These are phyloP conservation scores for Geranomyces michiganensis DNA, from an alignment of 192 early-diverging fungal species.

Conservation along the genomic window DNA sequence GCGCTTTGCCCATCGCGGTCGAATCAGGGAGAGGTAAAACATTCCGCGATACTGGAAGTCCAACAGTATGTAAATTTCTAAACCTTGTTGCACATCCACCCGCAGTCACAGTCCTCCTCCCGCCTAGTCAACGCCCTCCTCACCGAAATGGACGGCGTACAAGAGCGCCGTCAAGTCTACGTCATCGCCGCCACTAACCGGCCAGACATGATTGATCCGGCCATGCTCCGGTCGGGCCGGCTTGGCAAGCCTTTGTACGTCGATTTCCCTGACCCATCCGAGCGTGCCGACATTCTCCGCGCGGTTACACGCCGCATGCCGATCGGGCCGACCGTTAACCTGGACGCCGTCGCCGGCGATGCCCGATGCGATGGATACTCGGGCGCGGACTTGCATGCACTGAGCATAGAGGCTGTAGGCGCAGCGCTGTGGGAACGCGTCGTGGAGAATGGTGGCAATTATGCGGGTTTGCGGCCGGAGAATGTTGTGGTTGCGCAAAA, in stretches of 20 bases:
- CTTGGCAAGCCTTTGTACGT: conserved; percentile 98
- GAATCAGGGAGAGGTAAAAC: conserved; percentile 79
- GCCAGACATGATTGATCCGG: conserved; percentile 96
- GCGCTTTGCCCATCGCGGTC: conserved; percentile 85
- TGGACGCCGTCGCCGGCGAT: conserved; percentile 49
- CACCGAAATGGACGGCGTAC: conserved; percentile 96
- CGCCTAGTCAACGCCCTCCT: conserved; percentile 96
- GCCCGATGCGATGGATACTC: conserved; percentile 57
- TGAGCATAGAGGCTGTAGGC: conserved; percentile 69
- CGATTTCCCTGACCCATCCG: conserved; percentile 78
- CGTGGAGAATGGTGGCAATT: conserved; percentile 38
- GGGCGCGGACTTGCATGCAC: conserved; percentile 62
- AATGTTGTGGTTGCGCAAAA: conserved; percentile 48
- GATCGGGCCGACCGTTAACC: conserved; percentile 58
- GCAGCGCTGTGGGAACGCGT: conserved; percentile 71
- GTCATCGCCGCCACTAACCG: conserved; percentile 98
- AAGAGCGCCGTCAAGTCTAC: conserved; percentile 85
- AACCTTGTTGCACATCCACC: conserved; percentile 21
- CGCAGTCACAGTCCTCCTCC: conserved; percentile 81
- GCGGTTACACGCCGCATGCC: conserved; percentile 83
- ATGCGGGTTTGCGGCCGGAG: conserved; percentile 27
- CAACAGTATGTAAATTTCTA: conserved; percentile 2
- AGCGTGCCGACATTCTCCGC: conserved; percentile 82
- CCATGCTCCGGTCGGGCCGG: conserved; percentile 96
- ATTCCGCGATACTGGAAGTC: background rate